A percentile compares a stretch with the other conserved stretches of the same genome.
phyloP scores from a whole-genome alignment of 129 eudicot species.

The Ambrosia artemisiifolia region DNA sequence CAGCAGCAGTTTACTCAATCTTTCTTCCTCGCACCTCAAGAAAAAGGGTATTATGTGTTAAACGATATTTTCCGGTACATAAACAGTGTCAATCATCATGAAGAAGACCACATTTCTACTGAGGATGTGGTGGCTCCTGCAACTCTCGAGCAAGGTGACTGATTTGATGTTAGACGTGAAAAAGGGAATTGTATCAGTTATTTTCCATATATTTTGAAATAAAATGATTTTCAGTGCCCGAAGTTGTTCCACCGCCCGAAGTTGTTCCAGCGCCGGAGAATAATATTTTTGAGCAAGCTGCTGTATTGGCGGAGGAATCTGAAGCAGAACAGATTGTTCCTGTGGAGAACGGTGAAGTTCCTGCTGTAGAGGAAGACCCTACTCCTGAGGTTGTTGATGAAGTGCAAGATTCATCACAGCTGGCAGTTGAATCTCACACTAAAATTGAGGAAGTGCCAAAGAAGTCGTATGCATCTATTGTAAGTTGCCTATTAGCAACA shows the following conservation, averaged over 20 bases:
- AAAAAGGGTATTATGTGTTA: constrained; percentile 81
- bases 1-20: constrained; percentile 56
- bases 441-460: constrained; percentile 65
- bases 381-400: constrained; percentile 61
- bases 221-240: constrained; percentile 25
- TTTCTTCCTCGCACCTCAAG: constrained; percentile 96
- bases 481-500: constrained; percentile 34
- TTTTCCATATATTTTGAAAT: not conserved
- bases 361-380: constrained; percentile 42
- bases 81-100: constrained; percentile 29
- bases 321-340: constrained; percentile 45
- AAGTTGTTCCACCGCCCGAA: constrained; percentile 36
- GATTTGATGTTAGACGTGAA: not conserved
- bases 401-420: constrained; percentile 39
- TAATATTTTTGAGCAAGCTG: constrained; percentile 42
- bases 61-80: constrained; percentile 77
- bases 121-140: constrained; percentile 39
- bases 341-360: constrained; percentile 53
- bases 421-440: constrained; percentile 46
- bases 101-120: constrained; percentile 28
- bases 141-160: constrained; percentile 54
- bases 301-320: constrained; percentile 45
- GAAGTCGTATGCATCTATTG: constrained; percentile 95
- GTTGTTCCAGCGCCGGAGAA: constrained; percentile 40
- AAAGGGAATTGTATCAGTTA: not conserved